phyloP scores from a whole-genome alignment of 2,329 filamentous ascomycete species.

The Colletotrichum trifolii region DNA sequence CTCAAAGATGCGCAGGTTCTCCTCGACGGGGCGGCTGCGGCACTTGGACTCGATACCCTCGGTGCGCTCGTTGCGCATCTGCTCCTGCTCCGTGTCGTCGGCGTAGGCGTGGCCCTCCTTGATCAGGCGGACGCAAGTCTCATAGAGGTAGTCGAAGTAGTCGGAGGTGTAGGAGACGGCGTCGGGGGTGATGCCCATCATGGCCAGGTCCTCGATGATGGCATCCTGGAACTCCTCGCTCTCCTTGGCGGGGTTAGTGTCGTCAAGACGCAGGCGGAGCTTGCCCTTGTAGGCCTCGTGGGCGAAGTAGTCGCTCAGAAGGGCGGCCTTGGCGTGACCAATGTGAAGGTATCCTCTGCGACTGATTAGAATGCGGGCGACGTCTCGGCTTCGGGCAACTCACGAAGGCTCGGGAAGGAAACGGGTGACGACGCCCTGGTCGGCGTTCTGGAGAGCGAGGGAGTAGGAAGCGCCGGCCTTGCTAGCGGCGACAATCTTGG shows the following conservation, averaged over 20 bases:
- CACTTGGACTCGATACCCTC: slow-evolving; percentile 84
- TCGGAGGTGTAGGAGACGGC: slow-evolving; percentile 90
- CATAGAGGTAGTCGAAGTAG: slow-evolving; percentile 93
- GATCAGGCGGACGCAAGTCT: slow-evolving; percentile 86
- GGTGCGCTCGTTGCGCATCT: slow-evolving; percentile 86
- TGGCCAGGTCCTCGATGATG: slow-evolving; percentile 88
- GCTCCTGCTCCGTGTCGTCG: slow-evolving; percentile 91
- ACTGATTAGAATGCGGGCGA: neutral
- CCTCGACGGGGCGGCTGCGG: slow-evolving; percentile 81
- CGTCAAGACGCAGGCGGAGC: slow-evolving; percentile 91
- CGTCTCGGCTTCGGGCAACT: neutral
- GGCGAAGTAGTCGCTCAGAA: slow-evolving; percentile 96
- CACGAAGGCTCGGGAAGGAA: slow-evolving; percentile 95
- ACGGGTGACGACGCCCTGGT: slow-evolving; percentile 89
- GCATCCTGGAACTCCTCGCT: slow-evolving; percentile 96
- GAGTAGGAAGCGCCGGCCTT: slow-evolving; percentile 90
- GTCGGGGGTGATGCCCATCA: slow-evolving; percentile 94
- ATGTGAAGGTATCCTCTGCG: slow-evolving; percentile 77
- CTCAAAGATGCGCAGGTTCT: slow-evolving; percentile 86
- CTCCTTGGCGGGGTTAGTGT: slow-evolving; percentile 97
- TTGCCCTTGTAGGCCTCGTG: slow-evolving; percentile 93
- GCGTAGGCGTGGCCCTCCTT: slow-evolving; percentile 90
- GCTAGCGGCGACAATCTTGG: slow-evolving; percentile 74
- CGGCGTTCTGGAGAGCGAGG: slow-evolving; percentile 84
- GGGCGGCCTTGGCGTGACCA: slow-evolving; percentile 92